A percentile compares a stretch with the other conserved stretches of the same genome.
phyloP scores from a whole-genome alignment of 2,329 filamentous ascomycete species.

The Sporothrix dimorphospora region DNA sequence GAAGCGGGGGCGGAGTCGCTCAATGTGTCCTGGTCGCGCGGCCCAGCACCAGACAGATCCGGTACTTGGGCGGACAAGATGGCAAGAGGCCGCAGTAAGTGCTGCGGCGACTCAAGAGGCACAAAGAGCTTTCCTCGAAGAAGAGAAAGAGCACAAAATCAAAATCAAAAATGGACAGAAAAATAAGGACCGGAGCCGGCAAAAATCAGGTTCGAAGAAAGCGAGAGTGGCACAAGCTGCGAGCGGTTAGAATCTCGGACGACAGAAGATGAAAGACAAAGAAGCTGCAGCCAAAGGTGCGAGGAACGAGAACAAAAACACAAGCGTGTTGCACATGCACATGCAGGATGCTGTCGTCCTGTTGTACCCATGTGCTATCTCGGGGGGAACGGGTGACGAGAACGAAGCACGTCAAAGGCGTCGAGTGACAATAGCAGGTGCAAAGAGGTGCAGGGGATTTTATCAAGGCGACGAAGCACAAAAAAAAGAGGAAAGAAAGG shows the following conservation, averaged over 20 bases:
- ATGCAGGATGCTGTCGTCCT: slow-evolving; percentile 16
- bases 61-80: slow-evolving; percentile 32
- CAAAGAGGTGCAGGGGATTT: too few species aligned
- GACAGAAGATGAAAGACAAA: neutral
- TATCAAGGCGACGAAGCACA: too few species aligned
- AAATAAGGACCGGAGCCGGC: neutral
- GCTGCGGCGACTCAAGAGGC: slow-evolving; percentile 22
- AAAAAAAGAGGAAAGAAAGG: neutral
- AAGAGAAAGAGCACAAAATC: neutral
- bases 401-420: neutral
- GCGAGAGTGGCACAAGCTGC: slow-evolving; percentile 9
- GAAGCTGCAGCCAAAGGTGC: neutral
- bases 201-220: slow-evolving; percentile 2
- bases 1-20: slow-evolving; percentile 26
- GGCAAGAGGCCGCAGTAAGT: slow-evolving; percentile 28
- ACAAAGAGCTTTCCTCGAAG: neutral
- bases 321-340: slow-evolving; percentile 22
- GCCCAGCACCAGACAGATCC: slow-evolving; percentile 32
- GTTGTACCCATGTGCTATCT: neutral
- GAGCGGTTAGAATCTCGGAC: slow-evolving; percentile 1
- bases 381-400: slow-evolving; percentile 5
- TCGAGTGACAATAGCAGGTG: neutral
- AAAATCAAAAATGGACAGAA: neutral
- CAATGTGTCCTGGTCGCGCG: slow-evolving; percentile 30
- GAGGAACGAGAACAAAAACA: neutral